Evolutionary conservation across 352 stramenopile species (phyloP), one percentile per base, ranked within the genome.

Genomic region (Globisporangium lucens): DNA sequence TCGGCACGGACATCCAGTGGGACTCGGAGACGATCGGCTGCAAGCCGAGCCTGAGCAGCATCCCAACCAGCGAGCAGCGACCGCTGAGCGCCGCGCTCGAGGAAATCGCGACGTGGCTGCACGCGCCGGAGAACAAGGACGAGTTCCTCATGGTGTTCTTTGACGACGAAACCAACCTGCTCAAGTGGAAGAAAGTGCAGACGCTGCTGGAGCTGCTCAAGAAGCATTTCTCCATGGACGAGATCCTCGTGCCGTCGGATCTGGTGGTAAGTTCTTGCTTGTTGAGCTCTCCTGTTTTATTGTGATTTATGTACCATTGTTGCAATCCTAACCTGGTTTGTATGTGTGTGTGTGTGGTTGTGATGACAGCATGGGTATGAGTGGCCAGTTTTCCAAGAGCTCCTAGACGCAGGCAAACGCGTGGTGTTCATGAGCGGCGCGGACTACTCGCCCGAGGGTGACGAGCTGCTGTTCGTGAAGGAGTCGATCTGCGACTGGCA

Each of bases 111-210:
- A 33, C 66, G n/a, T 91, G 83, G 83, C 56, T 91, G n/a, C 78
- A 89, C 60, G 69, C 63, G 0, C 78, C 80, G 10, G 78, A 77
- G 51, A 85, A 87, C 72, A 67, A 74, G 47, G 66, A 85, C 52
- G 81, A 89, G 65, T 95, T 95, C 49, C 75, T 95, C 49, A 78
- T 95, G 66, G 73, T 95, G 27, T 95, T 93, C 72, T 95, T 95
- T 29, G 87, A 95, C 70, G 85, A 93, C 58, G 85, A 95, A 49
- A 73, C 65, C 9, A 79, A 89, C 56, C 64, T 95, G 0, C 82
- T 85, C 69, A 81, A 80, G 36, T 95, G 87, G 87, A 89, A 95
- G 41, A 95, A 95, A 62, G 79, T 94, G 7, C 55, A 66, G 52
- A 89, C 73, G 20, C 61, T 94, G 56, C 64, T 94, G 53, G 77